Conservation (phyloP, 495 filamentous ascomycete genomes). For the Chaetomium cochliodes region DNA sequence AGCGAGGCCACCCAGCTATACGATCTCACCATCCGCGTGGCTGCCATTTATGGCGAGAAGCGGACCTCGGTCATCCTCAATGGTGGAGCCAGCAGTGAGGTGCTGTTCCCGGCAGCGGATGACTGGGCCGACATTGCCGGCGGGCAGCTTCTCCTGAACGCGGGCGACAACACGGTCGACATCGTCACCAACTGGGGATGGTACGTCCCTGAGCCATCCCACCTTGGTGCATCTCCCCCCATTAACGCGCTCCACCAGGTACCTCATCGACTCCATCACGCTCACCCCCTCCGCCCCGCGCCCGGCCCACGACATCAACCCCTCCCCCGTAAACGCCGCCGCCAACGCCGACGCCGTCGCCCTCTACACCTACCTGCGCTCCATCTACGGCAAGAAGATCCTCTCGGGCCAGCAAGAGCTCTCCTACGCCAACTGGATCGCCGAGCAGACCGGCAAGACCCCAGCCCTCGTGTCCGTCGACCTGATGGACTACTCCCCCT, state of each 20-base stretch:
- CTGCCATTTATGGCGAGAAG: slow-evolving; percentile 46
- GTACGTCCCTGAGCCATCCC: slow-evolving; percentile 4
- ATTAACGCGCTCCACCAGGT: slow-evolving; percentile 22
- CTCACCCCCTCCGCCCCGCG: slow-evolving; percentile 40
- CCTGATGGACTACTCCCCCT: slow-evolving; percentile 50
- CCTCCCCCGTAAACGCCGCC: slow-evolving; percentile 33
- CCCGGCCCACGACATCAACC: slow-evolving; percentile 39
- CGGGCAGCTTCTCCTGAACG: slow-evolving; percentile 45
- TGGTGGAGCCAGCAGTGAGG: slow-evolving; percentile 40
- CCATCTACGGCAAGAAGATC: slow-evolving; percentile 48
- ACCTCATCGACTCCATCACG: slow-evolving; percentile 47
- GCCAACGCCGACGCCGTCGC: slow-evolving; percentile 29
- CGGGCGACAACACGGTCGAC: slow-evolving; percentile 44
- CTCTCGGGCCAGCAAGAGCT: slow-evolving; percentile 52
- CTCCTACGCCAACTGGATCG: slow-evolving; percentile 39
- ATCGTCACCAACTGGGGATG: slow-evolving; percentile 51
- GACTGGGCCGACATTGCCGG: slow-evolving; percentile 35
- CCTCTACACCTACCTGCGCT: slow-evolving; percentile 40
- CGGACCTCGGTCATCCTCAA: slow-evolving; percentile 44
- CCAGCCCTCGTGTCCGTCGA: slow-evolving; percentile 47
- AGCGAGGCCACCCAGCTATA: slow-evolving; percentile 37
- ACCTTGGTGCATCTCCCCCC: no score
- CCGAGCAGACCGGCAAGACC: slow-evolving; percentile 45
- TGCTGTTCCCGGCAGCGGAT: slow-evolving; percentile 35
- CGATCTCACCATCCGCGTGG: slow-evolving; percentile 42